Conservation (phyloP, 2,329 filamentous ascomycete species). For the Aspergillus amoenus region DNA sequence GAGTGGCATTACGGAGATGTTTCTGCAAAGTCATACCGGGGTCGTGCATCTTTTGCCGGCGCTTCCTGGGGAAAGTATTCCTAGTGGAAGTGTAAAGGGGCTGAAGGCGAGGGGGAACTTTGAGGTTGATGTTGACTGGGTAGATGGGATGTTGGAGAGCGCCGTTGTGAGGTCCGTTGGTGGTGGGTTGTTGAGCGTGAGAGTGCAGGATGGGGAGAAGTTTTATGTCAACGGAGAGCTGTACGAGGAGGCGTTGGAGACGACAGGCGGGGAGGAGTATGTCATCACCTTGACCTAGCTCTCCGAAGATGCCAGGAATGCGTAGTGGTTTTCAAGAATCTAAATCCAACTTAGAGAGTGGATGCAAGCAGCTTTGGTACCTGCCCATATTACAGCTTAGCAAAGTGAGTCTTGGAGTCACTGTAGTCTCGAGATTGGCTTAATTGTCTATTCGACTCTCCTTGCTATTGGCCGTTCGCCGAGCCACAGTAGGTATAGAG, state of each 20-base stretch:
- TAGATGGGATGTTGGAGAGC: not conserved
- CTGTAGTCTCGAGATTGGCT: no score
- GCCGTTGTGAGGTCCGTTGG: not conserved
- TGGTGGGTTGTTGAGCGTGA: not conserved
- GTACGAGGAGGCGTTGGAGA: not conserved
- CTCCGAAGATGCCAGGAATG: no score
- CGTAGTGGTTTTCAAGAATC: no score
- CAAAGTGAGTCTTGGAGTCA: no score
- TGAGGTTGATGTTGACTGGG: constrained; percentile 37
- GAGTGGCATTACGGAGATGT: constrained; percentile 5
- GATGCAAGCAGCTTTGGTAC: no score
- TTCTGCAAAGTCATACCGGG: constrained; percentile 1
- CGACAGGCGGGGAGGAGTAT: not conserved
- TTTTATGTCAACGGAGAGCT: not conserved
- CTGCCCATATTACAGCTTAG: no score
- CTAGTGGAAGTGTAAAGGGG: constrained; percentile 29
- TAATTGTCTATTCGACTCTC: not conserved
- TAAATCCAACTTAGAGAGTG: no score
- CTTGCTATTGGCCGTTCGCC: not conserved
- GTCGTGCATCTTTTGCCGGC: constrained; percentile 38
- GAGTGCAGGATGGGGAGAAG: not conserved
- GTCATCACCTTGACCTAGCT: not conserved
- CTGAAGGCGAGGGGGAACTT: constrained; percentile 37
- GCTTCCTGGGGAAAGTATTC: constrained; percentile 29
- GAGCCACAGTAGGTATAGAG: not conserved